phyloP scores from a whole-genome alignment of 768 basidiomycete species.

The Suillus decipiens region DNA sequence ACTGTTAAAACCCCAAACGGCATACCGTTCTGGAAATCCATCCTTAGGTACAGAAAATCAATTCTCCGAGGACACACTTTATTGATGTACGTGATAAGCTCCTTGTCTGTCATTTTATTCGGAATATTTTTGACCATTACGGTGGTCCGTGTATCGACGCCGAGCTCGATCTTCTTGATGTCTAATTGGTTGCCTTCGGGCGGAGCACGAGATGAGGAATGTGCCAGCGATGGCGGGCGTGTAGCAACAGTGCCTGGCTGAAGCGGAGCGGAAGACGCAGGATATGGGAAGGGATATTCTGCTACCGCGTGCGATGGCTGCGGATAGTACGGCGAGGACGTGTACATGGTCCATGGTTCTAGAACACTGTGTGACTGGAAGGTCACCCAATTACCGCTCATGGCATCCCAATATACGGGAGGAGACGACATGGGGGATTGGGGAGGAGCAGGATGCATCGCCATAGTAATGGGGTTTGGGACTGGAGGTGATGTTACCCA shows the following conservation, averaged over 20 bases:
- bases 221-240: conserved; percentile 25
- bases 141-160: conserved; percentile 78
- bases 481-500: conserved; percentile 27
- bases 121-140: conserved; percentile 94
- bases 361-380: conserved; percentile 28
- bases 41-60: conserved; percentile 86
- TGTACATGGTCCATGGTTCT: conserved; percentile 34
- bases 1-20: conserved; percentile 1
- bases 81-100: conserved; percentile 65
- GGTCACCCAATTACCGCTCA: conserved; percentile 31
- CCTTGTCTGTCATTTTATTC: conserved; percentile 84
- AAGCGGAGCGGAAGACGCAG: conserved; percentile 11
- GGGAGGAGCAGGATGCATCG: conserved; percentile 27
- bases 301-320: conserved; percentile 29
- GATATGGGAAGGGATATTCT: conserved; percentile 10
- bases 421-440: conserved; percentile 26
- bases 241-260: conserved; percentile 21
- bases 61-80: conserved; percentile 74
- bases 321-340: conserved; percentile 33
- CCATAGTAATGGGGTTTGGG: conserved; percentile 22
- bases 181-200: conserved; percentile 62
- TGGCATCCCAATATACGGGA: conserved; percentile 32
- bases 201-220: conserved; percentile 30
- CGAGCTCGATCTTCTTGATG: conserved; percentile 70
- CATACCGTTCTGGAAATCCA: conserved; percentile 83